Base-by-base conservation (phyloP, 352 stramenopile species). In the Thalassiosira delicatula region DNA sequence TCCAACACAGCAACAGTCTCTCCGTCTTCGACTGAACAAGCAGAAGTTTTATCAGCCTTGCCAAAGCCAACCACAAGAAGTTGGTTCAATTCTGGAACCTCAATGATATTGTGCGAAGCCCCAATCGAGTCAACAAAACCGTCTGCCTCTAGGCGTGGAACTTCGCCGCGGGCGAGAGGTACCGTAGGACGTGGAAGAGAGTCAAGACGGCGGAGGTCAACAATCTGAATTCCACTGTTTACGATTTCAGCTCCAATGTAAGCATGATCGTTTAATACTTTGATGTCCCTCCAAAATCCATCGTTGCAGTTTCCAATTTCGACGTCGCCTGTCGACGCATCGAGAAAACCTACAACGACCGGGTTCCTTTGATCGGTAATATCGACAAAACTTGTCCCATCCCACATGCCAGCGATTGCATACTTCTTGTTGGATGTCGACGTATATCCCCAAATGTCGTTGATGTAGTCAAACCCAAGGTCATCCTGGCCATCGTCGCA, bases 11-110 rank as follows among this genome's bases (percentile, higher is more conserved):
- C 46, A 21, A 56, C 46, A 7, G 46, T 56, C 46, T 56, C 46
- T 56, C 46, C 46, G 17, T 56, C 46, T 21, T 56, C 25, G 7
- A 7, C 19, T 21, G 46, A 56, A 21, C 46, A 56, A 56, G 46
- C 46, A 56, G 40, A 49, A 49, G 46, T 21, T 21, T 56, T 21
- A 21, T 56, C 46, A 7, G 25, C 46, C 19, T 56, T 56, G 5
- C 46, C 46, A 21, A 56, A 56, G 46, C 46, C 46, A 56, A 56
- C 46, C 46, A 56, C 46, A 56, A 56, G 46, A 56, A 56, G 46
- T 56, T 56, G 46, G 19, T 21, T 21, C 19, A 56, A 7, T 21
- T 56, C 46, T 56, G 46, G 46, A 56, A 56, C n/a, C 25, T 56
- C 46, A 56, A 56, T 56, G 3, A 56, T 21, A 21, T 56, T 56